These are phyloP conservation scores for Boeremia lycopersici DNA, from an alignment of 2,329 filamentous ascomycete genomes.

Conservation along the genomic window DNA sequence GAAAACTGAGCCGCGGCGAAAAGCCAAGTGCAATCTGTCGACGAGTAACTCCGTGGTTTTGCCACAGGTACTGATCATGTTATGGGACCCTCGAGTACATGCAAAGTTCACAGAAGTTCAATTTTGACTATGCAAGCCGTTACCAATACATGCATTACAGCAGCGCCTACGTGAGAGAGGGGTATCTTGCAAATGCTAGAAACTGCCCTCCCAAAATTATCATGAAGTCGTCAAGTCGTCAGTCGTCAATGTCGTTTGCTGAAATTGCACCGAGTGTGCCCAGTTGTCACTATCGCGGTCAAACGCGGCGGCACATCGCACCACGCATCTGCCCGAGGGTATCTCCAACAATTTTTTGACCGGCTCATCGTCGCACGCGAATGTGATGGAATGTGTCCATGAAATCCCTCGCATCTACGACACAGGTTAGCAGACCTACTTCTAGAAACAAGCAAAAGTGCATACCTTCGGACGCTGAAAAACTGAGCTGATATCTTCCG, in stretches of 20 bases:
- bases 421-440: neutral
- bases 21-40: conserved; percentile 4
- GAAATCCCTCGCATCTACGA: conserved; percentile 37
- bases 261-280: conserved; percentile 10
- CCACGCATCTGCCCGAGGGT: neutral
- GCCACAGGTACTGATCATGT: neutral
- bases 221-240: conserved; percentile 36
- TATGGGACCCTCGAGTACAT: too few species aligned
- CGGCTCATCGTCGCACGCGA: conserved; percentile 15
- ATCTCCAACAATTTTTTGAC: neutral
- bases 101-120: neutral
- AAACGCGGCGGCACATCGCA: conserved; percentile 3
- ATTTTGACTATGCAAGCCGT: neutral
- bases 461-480: conserved; percentile 41
- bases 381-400: conserved; percentile 43
- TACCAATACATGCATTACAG: conserved; percentile 11
- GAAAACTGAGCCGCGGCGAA: conserved; percentile 7
- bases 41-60: neutral
- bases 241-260: conserved; percentile 8
- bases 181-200: conserved; percentile 43
- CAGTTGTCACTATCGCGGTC: conserved; percentile 1
- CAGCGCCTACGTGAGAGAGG: conserved; percentile 26
- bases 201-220: conserved; percentile 29
- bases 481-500: conserved; percentile 44
- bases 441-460: neutral